Base-by-base conservation (phyloP, 2,329 filamentous ascomycete genomes). In the Harringtonia lauricola region DNA sequence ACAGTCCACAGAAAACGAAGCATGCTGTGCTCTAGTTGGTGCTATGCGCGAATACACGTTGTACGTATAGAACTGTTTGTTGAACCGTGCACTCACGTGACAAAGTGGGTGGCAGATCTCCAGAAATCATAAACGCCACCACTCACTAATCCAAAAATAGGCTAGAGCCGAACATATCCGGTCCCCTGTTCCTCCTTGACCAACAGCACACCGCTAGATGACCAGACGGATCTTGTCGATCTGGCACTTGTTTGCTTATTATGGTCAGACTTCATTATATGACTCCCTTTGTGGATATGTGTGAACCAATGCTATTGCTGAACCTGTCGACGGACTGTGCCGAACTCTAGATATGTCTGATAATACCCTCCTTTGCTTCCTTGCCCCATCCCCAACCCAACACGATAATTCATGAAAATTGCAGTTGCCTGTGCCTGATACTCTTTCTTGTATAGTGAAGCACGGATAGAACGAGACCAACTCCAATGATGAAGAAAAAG, bases 381-480 rank as follows among this genome's bases (percentile, higher is more conserved):
- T 13, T 15, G 19, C 18, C 18, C 19, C 10, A 14, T 9, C 13
- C 18, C 19, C 12, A 19, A 22, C 35, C 15, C 9, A 14, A 22
- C 35, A 36, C 15, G 22, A 2, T 8, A 38, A 18, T 7, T 28
- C 24, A n/a, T 21, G 15, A 5, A n/a, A 21, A 39, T 15, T 31
- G 4, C 39, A 36, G 39, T 41, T 41, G 31, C 39, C 39, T 41
- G 39, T 30, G 19, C 39, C 38, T 15, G 19, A 28, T 9, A 18
- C 12, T 41, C 39, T 41, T 41, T 18, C 21, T n/a, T 34, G 9
- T 33, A 29, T 33, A 17, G 34, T 36, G 10, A 37, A 36, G 15
- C 19, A 26, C 19, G 21, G 13, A 22, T 22, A 22, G 14, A 3
- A 18, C 24, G 10, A 26, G 24, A 26, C 24, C 24, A 26, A 26